Evolutionary conservation across 108 stramenopile genomes (phyloP), one percentile per base, ranked within the genome.

Genomic region (Cyclotella baltica): DNA sequence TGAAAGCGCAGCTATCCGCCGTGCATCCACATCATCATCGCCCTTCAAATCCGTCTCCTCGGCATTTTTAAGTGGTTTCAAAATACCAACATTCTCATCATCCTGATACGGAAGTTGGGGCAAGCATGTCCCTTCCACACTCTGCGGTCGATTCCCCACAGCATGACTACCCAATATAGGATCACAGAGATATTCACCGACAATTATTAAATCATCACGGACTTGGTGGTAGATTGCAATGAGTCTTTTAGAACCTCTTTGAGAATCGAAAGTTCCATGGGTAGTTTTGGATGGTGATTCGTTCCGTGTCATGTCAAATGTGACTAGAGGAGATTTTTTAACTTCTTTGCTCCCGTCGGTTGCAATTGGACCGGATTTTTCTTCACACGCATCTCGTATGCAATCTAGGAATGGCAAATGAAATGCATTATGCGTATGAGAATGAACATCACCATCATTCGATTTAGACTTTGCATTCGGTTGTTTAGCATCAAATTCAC

Each of bases 181-280:
- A 51, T 81, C 80, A 13, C 73, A 74, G 6, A 81, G 62, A 66
- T 81, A 81, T 31, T 81, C 80, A 0, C 80, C 80, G 8, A 81
- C 80, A 48, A 81, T 71, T 0, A 81, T 37, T 3, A 81, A 37
- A 28, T 81, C 73, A 0, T 65, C 53, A 0, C 80, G 80, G 29
- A 75, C 68, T 58, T 75, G 80, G 0, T 73, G 73, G 43, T 81
- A 81, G 29, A 75, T 81, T 43, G 68, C 36, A 34, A 81, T 48
- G n/a, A 81, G 80, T 30, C 80, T 31, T 28, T 46, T 47, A 3
- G 73, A 81, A 20, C 80, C 80, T 27, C 22, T 35, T 22, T 16
- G 9, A 31, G 65, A 36, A 10, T 31, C 63, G 3, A 2, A 22
- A 63, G 62, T 29, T 30, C 11, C 37, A 13, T 9, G n/a, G 3